A percentile compares a stretch with the other conserved stretches of the same genome.
These are phyloP conservation scores for Conticribra guillardii DNA, from an alignment of 108 stramenopile genomes.

Conservation along the genomic window DNA sequence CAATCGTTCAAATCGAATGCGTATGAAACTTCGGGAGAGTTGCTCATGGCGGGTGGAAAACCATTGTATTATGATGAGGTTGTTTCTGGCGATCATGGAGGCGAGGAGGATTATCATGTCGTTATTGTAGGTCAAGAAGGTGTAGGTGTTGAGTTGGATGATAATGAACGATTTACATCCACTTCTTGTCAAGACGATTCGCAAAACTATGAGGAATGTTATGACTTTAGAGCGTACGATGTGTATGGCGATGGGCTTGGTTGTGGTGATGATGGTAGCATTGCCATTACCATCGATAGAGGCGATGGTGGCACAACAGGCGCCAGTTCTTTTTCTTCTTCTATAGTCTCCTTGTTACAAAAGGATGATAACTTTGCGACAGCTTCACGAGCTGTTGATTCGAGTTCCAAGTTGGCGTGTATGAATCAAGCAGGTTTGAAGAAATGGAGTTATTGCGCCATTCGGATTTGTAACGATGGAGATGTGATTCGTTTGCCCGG, in stretches of 20 bases:
- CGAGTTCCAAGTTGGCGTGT: slow-evolving; percentile 14
- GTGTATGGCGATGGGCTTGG: slow-evolving; percentile 27
- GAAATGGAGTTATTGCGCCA: slow-evolving; percentile 28
- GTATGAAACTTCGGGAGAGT: neutral
- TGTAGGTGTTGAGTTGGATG: neutral
- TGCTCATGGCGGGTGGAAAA: slow-evolving; percentile 9
- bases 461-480: slow-evolving; percentile 21
- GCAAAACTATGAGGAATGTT: neutral
- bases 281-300: slow-evolving; percentile 12
- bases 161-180: slow-evolving; percentile 9
- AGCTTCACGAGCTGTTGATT: neutral
- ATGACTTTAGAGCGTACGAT: slow-evolving; percentile 37
- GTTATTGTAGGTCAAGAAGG: slow-evolving; percentile 6
- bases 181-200: slow-evolving; percentile 7
- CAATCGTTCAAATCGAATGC: neutral
- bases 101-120: neutral
- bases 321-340: neutral
- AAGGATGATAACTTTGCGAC: slow-evolving; percentile 11
- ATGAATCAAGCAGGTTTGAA: neutral
- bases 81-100: neutral
- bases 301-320: neutral
- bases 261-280: slow-evolving; percentile 25
- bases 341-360: neutral
- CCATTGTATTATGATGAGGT: neutral
- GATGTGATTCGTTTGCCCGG: slow-evolving; percentile 13